phyloP scores from a whole-genome alignment of 2,329 filamentous ascomycete genomes.

The Aspergillus ustus region DNA sequence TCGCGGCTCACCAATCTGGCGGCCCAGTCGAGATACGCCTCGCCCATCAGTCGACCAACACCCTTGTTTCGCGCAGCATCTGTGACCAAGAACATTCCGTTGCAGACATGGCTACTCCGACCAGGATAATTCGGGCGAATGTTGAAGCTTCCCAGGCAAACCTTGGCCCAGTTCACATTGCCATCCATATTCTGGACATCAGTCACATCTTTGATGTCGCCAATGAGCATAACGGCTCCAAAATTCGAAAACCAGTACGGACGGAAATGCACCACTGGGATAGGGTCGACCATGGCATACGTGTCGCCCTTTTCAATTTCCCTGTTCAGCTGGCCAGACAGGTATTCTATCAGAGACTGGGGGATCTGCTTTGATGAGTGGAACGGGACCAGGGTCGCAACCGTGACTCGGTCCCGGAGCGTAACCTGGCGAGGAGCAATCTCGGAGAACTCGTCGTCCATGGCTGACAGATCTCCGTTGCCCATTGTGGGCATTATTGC shows the following conservation, averaged over 20 bases:
- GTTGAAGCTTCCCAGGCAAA: constrained; percentile 88
- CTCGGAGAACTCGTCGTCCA: constrained; percentile 62
- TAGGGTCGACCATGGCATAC: constrained; percentile 81
- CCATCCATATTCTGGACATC: constrained; percentile 56
- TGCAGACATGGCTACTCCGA: constrained; percentile 85
- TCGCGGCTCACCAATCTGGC: constrained; percentile 59
- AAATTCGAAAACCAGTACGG: constrained; percentile 93
- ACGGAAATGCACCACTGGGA: constrained; percentile 75
- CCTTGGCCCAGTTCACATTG: constrained; percentile 73
- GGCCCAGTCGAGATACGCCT: constrained; percentile 77
- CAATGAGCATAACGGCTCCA: constrained; percentile 83
- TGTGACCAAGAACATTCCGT: constrained; percentile 75
- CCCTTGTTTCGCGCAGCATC: constrained; percentile 74
- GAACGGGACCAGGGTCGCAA: constrained; percentile 83
- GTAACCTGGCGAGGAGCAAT: constrained; percentile 78
- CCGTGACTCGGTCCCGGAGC: constrained; percentile 80
- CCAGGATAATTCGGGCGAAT: constrained; percentile 94
- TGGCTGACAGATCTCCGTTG: constrained; percentile 40
- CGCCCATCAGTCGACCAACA: constrained; percentile 75
- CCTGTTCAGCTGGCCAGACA: constrained; percentile 82
- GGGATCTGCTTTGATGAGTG: constrained; percentile 78
- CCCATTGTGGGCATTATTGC: constrained; percentile 46
- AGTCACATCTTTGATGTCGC: constrained; percentile 68
- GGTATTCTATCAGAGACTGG: constrained; percentile 71
- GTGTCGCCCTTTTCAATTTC: constrained; percentile 93